Base-by-base conservation (phyloP, 2,329 filamentous ascomycete species). In the Eutypa lata region DNA sequence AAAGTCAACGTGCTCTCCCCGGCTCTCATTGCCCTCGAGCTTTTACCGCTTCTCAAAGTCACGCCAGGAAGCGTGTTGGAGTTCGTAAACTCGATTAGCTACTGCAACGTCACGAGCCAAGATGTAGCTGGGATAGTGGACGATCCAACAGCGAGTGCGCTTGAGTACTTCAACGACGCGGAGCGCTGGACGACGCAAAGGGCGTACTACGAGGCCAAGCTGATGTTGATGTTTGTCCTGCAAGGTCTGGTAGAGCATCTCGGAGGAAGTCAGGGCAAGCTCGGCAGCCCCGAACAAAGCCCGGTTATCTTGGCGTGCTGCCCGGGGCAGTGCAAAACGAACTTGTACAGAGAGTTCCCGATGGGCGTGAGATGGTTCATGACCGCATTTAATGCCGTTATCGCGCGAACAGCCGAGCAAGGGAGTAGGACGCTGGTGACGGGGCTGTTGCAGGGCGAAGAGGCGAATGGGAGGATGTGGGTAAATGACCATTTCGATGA, bases 1-100 rank as follows among this genome's bases (percentile, higher is more conserved):
- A 44, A 44, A n/a, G n/a, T 44, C n/a, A 44, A 44, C 42, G 42
- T 44, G 42, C 42, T 44, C n/a, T 19, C 42, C 42, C 42, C 42
- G 13, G 24, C 42, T 11, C 42, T 44, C 42, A 19, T 44, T n/a
- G 42, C 42, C n/a, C 19, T 44, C 42, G 42, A 44, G 24, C 42
- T 44, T n/a, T n/a, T 44, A n/a, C 42, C 42, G 24, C 42, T 44
- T n/a, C 42, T 44, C 42, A 14, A n/a, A 3, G n/a, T 10, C 42
- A 44, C 42, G 13, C 42, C 42, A n/a, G 42, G 42, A 10, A 44
- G 42, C 42, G 42, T 44, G 42, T 19, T 44, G 42, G 42, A 44
- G 42, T 44, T 44, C 42, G 42, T 44, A 11, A 44, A 44, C 42
- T 44, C 42, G 11, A 44, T 44, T n/a, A 44, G 42, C 42, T 44